phyloP scores from a whole-genome alignment of 345 rosid genomes.

The Eucalyptus albens region DNA sequence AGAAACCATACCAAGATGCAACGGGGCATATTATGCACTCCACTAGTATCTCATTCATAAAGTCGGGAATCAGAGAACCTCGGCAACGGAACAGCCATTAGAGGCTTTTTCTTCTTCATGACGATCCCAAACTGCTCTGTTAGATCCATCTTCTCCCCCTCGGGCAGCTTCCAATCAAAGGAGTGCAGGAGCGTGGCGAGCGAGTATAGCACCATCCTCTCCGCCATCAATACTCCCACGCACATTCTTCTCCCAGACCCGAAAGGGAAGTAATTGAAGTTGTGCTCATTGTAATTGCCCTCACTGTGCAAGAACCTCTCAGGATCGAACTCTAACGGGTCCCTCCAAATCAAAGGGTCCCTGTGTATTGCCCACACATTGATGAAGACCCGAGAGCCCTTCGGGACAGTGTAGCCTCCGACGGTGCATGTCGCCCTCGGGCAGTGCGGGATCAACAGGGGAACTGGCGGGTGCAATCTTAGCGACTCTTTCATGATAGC shows the following conservation, averaged over 20 bases:
- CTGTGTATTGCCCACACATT: slow-evolving; percentile 4
- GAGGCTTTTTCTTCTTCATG: not conserved
- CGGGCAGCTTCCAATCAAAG: not conserved
- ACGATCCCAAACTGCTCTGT: slow-evolving; percentile 1
- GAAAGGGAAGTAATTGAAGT: not conserved
- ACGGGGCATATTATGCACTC: not conserved
- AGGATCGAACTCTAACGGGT: not conserved
- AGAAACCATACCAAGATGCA: not conserved
- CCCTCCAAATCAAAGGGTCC: not conserved
- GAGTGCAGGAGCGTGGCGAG: not conserved
- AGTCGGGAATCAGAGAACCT: not conserved
- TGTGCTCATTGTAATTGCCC: not conserved
- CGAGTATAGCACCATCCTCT: not conserved
- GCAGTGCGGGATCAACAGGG: slow-evolving; percentile 1
- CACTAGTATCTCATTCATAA: not conserved
- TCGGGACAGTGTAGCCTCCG: not conserved
- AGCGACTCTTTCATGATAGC: slow-evolving; percentile 5
- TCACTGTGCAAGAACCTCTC: not conserved
- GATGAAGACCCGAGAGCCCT: not conserved
- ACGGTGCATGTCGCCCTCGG: not conserved
- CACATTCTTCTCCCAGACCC: slow-evolving; percentile 5
- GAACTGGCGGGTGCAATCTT: not conserved
- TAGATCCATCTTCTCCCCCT: not conserved
- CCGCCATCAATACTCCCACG: not conserved
- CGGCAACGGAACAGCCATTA: not conserved